Conservation (phyloP, 1,139 yeast genomes). For the Suhomyces anneliseae region DNA sequence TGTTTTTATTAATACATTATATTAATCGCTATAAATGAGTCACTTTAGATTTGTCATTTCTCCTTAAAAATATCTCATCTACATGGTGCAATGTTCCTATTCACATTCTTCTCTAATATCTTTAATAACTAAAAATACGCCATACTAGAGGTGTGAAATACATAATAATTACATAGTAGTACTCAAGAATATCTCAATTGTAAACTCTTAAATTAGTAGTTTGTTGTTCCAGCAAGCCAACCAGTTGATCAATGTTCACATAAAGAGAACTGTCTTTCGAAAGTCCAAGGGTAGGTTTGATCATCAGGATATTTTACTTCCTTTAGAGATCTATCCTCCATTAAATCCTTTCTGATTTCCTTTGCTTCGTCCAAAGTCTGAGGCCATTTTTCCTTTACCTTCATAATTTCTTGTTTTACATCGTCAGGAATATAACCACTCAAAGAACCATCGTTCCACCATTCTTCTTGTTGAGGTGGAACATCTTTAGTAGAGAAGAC, state of each 20-base stretch:
- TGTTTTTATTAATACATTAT: too few relatives aligned
- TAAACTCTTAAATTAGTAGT: too few relatives aligned
- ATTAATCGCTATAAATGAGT: too few relatives aligned
- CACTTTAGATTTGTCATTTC: too few relatives aligned
- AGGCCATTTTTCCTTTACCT: background rate
- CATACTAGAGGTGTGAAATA: too few relatives aligned
- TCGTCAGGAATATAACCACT: slow-evolving; percentile 3
- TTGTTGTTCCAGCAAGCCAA: too few relatives aligned
- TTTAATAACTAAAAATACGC: too few relatives aligned
- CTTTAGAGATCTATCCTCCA: slow-evolving; percentile 30
- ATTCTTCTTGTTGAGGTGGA: slow-evolving; percentile 43
- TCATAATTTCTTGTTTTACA: background rate
- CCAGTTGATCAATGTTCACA: slow-evolving; percentile 28
- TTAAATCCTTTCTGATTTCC: slow-evolving; percentile 26
- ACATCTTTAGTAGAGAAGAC: slow-evolving; percentile 34
- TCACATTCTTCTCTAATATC: too few relatives aligned
- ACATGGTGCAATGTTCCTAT: too few relatives aligned
- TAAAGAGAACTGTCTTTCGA: slow-evolving; percentile 23
- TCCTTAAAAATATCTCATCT: too few relatives aligned
- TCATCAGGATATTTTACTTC: slow-evolving; percentile 2
- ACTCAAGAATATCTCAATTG: too few relatives aligned
- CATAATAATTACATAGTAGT: too few relatives aligned
- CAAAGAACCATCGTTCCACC: slow-evolving; percentile 28
- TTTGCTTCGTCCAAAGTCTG: slow-evolving; percentile 27
- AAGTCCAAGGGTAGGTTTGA: slow-evolving; percentile 7